Evolutionary conservation across 306 rosid species (phyloP).

Genomic region (Benincasa hispida): DNA sequence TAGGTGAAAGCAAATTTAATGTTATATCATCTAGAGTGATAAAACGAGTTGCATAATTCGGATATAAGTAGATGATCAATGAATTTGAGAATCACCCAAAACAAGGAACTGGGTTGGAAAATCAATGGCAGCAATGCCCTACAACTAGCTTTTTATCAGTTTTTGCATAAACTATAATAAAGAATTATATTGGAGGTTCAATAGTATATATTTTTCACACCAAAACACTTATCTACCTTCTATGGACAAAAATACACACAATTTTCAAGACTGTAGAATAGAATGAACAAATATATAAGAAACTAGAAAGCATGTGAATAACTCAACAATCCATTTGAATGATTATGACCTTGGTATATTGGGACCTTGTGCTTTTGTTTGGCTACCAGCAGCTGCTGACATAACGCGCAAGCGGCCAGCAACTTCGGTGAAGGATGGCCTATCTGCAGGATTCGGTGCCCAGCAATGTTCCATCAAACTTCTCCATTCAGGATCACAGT

Average conservation of each 20-base stretch:
- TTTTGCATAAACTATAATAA: neutral
- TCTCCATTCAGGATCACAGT: slow-evolving; percentile 78
- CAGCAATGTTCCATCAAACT: slow-evolving; percentile 92
- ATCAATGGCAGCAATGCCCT: neutral
- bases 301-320: neutral
- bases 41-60: neutral
- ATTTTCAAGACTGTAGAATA: slow-evolving; percentile 17
- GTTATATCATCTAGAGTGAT: too few species aligned
- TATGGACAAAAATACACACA: slow-evolving; percentile 11
- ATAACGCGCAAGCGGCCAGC: slow-evolving; percentile 61
- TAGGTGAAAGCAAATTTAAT: too few species aligned
- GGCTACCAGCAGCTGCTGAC: slow-evolving; percentile 53
- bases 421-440: slow-evolving; percentile 91
- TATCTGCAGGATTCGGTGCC: slow-evolving; percentile 81
- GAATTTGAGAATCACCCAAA: neutral
- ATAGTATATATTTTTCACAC: neutral
- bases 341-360: slow-evolving; percentile 50
- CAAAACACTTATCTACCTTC: slow-evolving; percentile 7
- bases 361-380: slow-evolving; percentile 59
- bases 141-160: neutral
- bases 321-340: slow-evolving; percentile 15
- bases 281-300: slow-evolving; percentile 22
- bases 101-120: neutral
- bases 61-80: neutral
- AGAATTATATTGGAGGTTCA: slow-evolving; percentile 4